phyloP scores from a whole-genome alignment of 75 land plant species.

The Ceratopteris richardii region DNA sequence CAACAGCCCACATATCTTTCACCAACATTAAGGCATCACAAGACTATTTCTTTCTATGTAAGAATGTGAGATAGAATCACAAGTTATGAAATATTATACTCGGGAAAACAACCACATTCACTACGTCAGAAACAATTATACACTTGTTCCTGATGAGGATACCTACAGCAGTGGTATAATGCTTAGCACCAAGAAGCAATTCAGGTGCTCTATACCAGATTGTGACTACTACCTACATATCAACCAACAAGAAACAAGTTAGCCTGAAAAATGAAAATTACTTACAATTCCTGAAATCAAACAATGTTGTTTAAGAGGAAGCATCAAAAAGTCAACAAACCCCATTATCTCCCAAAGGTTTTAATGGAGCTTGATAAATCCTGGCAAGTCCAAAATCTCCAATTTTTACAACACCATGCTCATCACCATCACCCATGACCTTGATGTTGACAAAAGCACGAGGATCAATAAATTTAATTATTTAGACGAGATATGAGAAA shows the following conservation, averaged over 20 bases:
- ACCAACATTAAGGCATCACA: slow-evolving; percentile 5
- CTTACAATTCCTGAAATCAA: too few relatives aligned
- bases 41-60: too few relatives aligned
- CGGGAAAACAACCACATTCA: too few relatives aligned
- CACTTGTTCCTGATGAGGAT: slow-evolving; percentile 28
- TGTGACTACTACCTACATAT: slow-evolving; percentile 73
- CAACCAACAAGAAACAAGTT: neutral
- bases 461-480: too few relatives aligned
- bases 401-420: slow-evolving; percentile 93
- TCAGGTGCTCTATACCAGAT: slow-evolving; percentile 99
- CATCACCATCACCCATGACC: slow-evolving; percentile 96
- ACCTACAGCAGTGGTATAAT: slow-evolving; percentile 97
- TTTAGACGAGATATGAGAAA: too few relatives aligned
- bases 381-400: slow-evolving; percentile 98
- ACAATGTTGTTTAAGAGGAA: neutral
- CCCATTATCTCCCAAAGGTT: slow-evolving; percentile 87
- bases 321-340: slow-evolving; percentile 15
- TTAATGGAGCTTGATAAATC: slow-evolving; percentile 85
- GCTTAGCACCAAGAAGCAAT: slow-evolving; percentile 86
- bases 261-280: neutral
- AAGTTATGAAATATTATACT: too few relatives aligned
- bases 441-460: too few relatives aligned
- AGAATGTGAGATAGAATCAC: too few relatives aligned
- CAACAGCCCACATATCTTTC: slow-evolving; percentile 98
- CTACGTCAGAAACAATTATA: too few relatives aligned